phyloP scores from a whole-genome alignment of 169 alveolate species.

The Hepatocystis sp. region DNA sequence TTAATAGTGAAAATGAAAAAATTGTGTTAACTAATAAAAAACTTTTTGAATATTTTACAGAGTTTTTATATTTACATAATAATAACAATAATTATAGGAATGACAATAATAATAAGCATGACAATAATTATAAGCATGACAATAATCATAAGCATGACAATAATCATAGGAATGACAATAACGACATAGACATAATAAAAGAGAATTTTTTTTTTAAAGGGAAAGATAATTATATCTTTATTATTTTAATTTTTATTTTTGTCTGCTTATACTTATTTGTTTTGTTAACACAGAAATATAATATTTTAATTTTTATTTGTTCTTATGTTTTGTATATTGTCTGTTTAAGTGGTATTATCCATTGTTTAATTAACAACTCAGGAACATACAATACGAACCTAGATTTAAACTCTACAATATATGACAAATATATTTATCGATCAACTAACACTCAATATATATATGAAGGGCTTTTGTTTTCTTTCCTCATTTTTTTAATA shows the following conservation, averaged over 20 bases:
- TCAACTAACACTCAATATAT: conserved; percentile 61
- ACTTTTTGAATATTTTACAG: conserved; percentile 5
- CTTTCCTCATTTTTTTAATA: conserved; percentile 24
- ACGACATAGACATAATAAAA: not conserved
- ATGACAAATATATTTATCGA: conserved; percentile 40
- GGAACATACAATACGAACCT: conserved; percentile 15
- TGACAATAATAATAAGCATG: too few relatives aligned
- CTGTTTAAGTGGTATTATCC: conserved; percentile 48
- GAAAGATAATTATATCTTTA: not conserved
- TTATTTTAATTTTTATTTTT: conserved; percentile 4
- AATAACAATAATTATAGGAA: not conserved
- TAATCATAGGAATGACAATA: too few relatives aligned
- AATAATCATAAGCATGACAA: too few relatives aligned
- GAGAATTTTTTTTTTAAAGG: not conserved
- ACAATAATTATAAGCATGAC: too few relatives aligned
- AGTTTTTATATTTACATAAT: conserved; percentile 25
- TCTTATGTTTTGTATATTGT: conserved; percentile 19
- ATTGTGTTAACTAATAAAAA: conserved; percentile 7
- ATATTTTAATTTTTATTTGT: conserved; percentile 15
- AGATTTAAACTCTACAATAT: conserved; percentile 16
- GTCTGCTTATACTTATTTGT: conserved; percentile 9
- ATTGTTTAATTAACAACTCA: conserved; percentile 39
- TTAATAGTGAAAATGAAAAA: not conserved
- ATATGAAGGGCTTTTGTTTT: conserved; percentile 42
- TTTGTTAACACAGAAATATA: conserved; percentile 8